Percentiles rank a stretch among this genome's conserved stretches.
These are phyloP conservation scores for Moesziomyces aphidis DNA, from an alignment of 1,284 basidiomycete genomes.

Conservation along the genomic window DNA sequence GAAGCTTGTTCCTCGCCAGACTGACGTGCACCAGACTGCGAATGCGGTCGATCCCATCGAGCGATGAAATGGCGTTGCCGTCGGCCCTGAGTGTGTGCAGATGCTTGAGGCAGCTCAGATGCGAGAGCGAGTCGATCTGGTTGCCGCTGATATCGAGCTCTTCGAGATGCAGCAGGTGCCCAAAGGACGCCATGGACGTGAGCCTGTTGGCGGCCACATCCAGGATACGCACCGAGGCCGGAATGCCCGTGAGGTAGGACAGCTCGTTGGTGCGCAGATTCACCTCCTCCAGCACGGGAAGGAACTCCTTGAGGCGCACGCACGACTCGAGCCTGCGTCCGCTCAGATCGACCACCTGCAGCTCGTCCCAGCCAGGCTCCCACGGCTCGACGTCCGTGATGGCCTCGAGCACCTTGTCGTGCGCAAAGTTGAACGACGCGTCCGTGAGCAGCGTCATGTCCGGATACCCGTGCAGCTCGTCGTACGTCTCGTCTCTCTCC, in stretches of 20 bases:
- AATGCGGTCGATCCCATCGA: slow-evolving; percentile 80
- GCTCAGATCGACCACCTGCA: slow-evolving; percentile 82
- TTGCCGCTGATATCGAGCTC: slow-evolving; percentile 91
- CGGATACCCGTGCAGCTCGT: slow-evolving; percentile 46
- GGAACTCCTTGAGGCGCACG: slow-evolving; percentile 90
- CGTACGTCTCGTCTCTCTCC: slow-evolving; percentile 33
- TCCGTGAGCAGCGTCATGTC: slow-evolving; percentile 74
- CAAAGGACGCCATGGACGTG: slow-evolving; percentile 87
- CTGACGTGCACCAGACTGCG: slow-evolving; percentile 80
- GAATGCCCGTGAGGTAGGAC: slow-evolving; percentile 62
- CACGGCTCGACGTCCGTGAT: slow-evolving; percentile 96
- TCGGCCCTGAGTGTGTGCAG: slow-evolving; percentile 90
- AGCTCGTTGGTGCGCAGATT: slow-evolving; percentile 72
- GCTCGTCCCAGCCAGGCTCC: slow-evolving; percentile 90
- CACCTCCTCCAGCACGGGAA: slow-evolving; percentile 84
- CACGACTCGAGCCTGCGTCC: slow-evolving; percentile 86
- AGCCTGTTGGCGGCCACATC: slow-evolving; percentile 71
- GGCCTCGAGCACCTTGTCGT: slow-evolving; percentile 87
- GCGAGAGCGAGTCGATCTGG: slow-evolving; percentile 77
- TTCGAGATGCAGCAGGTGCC: slow-evolving; percentile 86
- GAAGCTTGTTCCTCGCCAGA: slow-evolving; percentile 80
- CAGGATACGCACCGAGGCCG: slow-evolving; percentile 50
- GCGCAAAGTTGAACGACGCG: slow-evolving; percentile 91
- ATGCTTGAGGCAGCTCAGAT: slow-evolving; percentile 70
- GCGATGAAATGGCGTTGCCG: slow-evolving; percentile 79